A percentile compares a stretch with the other conserved stretches of the same genome.
These are phyloP conservation scores for Silybum marianum DNA, from an alignment of 129 eudicot species.

Conservation along the genomic window DNA sequence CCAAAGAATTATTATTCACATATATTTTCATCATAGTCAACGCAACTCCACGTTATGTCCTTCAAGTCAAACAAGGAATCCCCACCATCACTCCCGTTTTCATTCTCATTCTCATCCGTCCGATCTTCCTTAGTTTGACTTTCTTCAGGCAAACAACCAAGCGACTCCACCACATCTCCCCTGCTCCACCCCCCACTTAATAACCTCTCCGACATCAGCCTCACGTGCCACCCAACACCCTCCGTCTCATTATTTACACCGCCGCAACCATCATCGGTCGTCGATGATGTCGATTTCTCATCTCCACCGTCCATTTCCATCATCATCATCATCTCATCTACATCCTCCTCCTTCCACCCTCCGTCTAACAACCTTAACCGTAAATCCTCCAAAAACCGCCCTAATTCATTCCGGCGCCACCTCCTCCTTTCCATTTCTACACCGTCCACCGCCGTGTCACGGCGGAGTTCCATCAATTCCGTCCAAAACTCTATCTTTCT, in stretches of 20 bases:
- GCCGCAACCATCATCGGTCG: constrained; percentile 29
- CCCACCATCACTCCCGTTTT: constrained; percentile 33
- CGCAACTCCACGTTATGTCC: constrained; percentile 19
- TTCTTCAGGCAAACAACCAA: constrained; percentile 40
- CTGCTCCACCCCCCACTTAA: constrained; percentile 81
- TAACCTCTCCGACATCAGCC: constrained; percentile 51
- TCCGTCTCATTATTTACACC: constrained; percentile 7
- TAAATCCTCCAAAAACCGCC: constrained; percentile 61
- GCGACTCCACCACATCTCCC: constrained; percentile 84
- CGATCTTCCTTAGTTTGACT: constrained; percentile 7
- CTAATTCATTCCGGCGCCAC: constrained; percentile 57
- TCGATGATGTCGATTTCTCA: constrained; percentile 12
- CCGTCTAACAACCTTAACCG: constrained; percentile 55
- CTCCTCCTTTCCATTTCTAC: constrained; percentile 21
- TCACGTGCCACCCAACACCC: constrained; percentile 54
- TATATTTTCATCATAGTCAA: neutral
- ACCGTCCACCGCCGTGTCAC: constrained; percentile 3
- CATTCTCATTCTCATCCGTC: constrained; percentile 29
- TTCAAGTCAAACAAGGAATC: constrained; percentile 51
- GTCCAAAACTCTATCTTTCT: constrained; percentile 77
- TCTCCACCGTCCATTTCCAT: constrained; percentile 57
- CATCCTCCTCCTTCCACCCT: constrained; percentile 86
- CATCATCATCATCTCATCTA: constrained; percentile 74
- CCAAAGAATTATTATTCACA: constrained; percentile 2
- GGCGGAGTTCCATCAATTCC: constrained; percentile 47